Base-by-base conservation (phyloP, 192 early-diverging fungal genomes). In the Kickxella alabastrina region DNA sequence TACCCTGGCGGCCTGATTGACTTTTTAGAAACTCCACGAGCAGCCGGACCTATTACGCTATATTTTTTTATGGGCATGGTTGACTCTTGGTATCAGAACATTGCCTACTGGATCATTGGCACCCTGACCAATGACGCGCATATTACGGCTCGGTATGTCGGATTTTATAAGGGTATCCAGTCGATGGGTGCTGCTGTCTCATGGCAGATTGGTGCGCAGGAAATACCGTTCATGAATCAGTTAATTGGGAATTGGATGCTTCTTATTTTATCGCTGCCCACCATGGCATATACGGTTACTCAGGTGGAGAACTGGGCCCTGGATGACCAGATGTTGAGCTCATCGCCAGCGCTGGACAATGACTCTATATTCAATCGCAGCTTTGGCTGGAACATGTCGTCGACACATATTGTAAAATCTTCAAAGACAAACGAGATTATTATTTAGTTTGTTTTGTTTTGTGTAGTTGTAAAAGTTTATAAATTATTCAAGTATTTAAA, bases 151-250 rank as follows among this genome's bases (percentile, higher is more conserved):
- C 71, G 85, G 36, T 87, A 83, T 56, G 78, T 84, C 23, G 89
- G 89, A 17, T 89, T 87, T 65, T 91, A 91, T 83, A 92, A 92
- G 78, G 84, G 83, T 37, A 76, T 88, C 12, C 90, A 92, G 77
- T 87, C 83, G 38, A 65, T 81, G 52, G 85, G 80, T 12, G 81
- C 74, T 27, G 89, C 84, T 27, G 68, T 87, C 23, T 79, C 82
- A 2, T 83, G 84, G 79, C 79, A 84, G 58, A 72, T 87, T 44
- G 82, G 82, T 44, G 82, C 85, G 23, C 68, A 54, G 7, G 23
- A 62, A 18, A 49, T 63, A 36, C 57, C 68, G 4, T 80, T 51
- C 48, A 61, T 81, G 57, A 74, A 67, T 47, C 65, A 80, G 43
- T 56, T 80, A 3, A 40, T 57, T 32, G 72, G 60, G 9, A 75